phyloP scores from a whole-genome alignment of 2,329 filamentous ascomycete species.

The Epichloe sylvatica region DNA sequence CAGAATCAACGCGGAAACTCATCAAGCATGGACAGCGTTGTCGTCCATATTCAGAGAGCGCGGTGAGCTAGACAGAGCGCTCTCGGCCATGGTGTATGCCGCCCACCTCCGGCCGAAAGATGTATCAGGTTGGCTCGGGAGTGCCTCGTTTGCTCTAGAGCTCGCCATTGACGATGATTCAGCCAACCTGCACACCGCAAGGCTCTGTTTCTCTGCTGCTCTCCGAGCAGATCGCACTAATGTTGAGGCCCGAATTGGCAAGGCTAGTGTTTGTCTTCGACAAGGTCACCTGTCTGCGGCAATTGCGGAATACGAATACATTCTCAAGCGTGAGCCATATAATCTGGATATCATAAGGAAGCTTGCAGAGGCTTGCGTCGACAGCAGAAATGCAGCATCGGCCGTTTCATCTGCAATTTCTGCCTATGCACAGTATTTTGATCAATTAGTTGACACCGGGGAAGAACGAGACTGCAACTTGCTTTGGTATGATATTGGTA shows the following conservation, averaged over 20 bases:
- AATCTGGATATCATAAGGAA: conserved; percentile 42
- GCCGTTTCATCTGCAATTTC: conserved; percentile 27
- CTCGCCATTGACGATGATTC: conserved; percentile 33
- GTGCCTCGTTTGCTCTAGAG: conserved; percentile 42
- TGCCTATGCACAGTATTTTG: conserved; percentile 35
- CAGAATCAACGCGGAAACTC: conserved; percentile 52
- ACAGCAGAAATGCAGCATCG: conserved; percentile 32
- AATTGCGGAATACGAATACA: conserved; percentile 41
- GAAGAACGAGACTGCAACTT: conserved; percentile 24
- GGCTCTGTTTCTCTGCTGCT: conserved; percentile 46
- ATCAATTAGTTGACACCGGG: conserved; percentile 23
- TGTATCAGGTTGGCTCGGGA: conserved; percentile 43
- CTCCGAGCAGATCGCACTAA: conserved; percentile 43
- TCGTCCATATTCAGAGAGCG: conserved; percentile 48
- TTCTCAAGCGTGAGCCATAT: conserved; percentile 36
- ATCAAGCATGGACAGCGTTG: conserved; percentile 50
- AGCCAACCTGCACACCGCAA: conserved; percentile 37
- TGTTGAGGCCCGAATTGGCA: conserved; percentile 43
- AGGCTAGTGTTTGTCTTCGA: conserved; percentile 43
- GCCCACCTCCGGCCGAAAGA: conserved; percentile 50
- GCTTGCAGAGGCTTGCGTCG: conserved; percentile 42
- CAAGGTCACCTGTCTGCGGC: conserved; percentile 40
- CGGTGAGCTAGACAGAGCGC: conserved; percentile 40
- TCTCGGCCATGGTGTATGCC: conserved; percentile 47
- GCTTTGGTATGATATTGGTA: conserved; percentile 71